These are phyloP conservation scores for Colletotrichum simmondsii DNA, from an alignment of 2,329 filamentous ascomycete genomes.

Conservation along the genomic window DNA sequence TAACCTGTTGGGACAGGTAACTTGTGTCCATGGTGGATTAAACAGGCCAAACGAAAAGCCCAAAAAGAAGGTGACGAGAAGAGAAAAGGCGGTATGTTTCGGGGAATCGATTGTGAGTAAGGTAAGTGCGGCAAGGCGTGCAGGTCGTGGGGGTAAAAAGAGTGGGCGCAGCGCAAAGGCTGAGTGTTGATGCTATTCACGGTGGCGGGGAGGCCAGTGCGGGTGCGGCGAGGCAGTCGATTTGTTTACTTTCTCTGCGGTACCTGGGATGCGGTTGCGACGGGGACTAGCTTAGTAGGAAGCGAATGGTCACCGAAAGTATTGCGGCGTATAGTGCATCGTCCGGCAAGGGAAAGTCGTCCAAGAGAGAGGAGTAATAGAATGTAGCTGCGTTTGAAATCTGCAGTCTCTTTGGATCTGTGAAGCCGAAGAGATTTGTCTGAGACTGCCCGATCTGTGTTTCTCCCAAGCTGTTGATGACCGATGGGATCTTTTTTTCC, in stretches of 20 bases:
- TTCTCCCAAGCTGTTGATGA: slow-evolving; percentile 5
- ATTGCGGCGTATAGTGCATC: slow-evolving; percentile 23
- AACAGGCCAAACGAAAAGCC: neutral
- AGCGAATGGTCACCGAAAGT: slow-evolving; percentile 28
- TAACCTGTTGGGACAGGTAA: slow-evolving; percentile 94
- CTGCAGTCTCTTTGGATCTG: slow-evolving; percentile 30
- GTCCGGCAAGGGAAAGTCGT: neutral
- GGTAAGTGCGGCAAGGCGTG: neutral
- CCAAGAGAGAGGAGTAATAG: neutral
- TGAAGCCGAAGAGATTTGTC: slow-evolving; percentile 16
- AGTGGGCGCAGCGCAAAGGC: slow-evolving; percentile 28
- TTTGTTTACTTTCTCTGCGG: slow-evolving; percentile 22
- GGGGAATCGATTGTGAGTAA: neutral
- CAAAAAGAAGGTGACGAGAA: neutral
- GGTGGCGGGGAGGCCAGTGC: slow-evolving; percentile 7
- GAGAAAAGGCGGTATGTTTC: neutral
- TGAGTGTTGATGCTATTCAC: slow-evolving; percentile 32
- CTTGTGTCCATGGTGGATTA: slow-evolving; percentile 79
- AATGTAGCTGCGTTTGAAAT: neutral
- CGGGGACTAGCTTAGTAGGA: neutral
- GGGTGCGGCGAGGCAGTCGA: neutral
- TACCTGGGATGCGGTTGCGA: neutral
- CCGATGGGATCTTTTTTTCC: neutral
- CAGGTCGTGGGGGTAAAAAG: slow-evolving; percentile 4
- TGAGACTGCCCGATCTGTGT: slow-evolving; percentile 17